Evolutionary conservation across 495 filamentous ascomycete genomes (phyloP), one percentile per base, ranked within the genome.

Genomic region (Sordaria brevicollis): DNA sequence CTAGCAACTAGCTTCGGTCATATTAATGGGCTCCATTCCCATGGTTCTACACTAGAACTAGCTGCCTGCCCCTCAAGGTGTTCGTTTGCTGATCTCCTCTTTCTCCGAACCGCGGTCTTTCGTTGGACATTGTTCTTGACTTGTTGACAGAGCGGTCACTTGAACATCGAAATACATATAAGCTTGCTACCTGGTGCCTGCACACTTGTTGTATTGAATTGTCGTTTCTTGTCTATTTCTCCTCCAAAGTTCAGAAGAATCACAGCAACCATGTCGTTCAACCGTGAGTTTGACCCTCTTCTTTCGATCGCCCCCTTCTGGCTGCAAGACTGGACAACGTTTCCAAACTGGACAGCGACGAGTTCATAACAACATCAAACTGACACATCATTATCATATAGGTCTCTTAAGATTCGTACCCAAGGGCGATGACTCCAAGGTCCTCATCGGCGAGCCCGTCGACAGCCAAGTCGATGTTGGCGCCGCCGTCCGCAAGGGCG

Each of bases 321-420:
- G 0, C 25, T 54, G 10, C 43, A 5, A 2, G 21, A 29, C 43
- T 54, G 21, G 21, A 7, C 43, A 7, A 29, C 1, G 13, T 29
- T 6, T 57, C 11, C 11, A 57, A 29, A 29, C 1, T 1, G 0
- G 21, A 57, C 5, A 70, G 15, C 29, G 68, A 65, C 35, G 57
- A 65, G 9, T 35, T 3, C 34, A n/a, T 17, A 7, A 0, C 7
- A 4, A 17, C 1, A 2, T 5, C 4, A 13, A 35, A 19, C 13
- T 25, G 17, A 19, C 34, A 65, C 2, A 2, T 4, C 2, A 36
- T 13, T 29, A 0, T 7, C 25, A 69, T 54, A 33, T 70, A 89
- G 87, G 87, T 75, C 81, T 89, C 74, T 85, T 89, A 72, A 85
- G 87, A 68, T 89, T 89, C 71, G 78, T 83, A 57, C 84, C 88